These are phyloP conservation scores for Verticillium alfalfae DNA, from an alignment of 2,329 filamentous ascomycete species.

Conservation along the genomic window DNA sequence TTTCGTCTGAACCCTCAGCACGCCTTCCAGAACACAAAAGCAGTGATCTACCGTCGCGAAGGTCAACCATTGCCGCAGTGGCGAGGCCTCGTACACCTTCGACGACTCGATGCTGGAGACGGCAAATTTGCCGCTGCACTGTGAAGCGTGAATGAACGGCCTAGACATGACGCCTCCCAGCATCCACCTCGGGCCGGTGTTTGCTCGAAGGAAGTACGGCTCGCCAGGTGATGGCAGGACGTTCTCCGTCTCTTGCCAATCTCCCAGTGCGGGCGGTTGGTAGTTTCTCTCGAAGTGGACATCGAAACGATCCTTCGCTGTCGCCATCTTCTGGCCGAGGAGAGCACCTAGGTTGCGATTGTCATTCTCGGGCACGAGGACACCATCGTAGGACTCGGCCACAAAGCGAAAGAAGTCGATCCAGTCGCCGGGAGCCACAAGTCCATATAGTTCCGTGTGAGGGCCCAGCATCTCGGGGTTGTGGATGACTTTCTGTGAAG, in stretches of 20 bases:
- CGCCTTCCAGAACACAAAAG: conserved; percentile 41
- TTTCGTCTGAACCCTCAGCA: conserved; percentile 32
- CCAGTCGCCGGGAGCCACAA: conserved; percentile 54
- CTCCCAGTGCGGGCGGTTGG: conserved; percentile 32
- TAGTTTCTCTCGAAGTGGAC: conserved; percentile 47
- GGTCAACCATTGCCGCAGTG: conserved; percentile 28
- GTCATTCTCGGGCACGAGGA: conserved; percentile 45
- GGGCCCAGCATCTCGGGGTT: conserved; percentile 49
- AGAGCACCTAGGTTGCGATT: conserved; percentile 42
- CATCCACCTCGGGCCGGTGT: conserved; percentile 40
- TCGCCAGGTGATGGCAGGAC: conserved; percentile 27
- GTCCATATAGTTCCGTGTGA: conserved; percentile 47
- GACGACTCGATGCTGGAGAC: conserved; percentile 47
- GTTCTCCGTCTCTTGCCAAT: conserved; percentile 35
- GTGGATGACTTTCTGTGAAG: conserved; percentile 39
- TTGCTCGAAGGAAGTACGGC: conserved; percentile 46
- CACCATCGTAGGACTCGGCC: conserved; percentile 42
- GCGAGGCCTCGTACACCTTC: conserved; percentile 24
- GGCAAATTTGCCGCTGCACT: conserved; percentile 42
- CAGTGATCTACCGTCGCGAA: conserved; percentile 47
- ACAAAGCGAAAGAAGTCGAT: conserved; percentile 56
- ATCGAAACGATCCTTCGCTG: conserved; percentile 49
- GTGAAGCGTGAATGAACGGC: conserved; percentile 41
- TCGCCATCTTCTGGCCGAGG: conserved; percentile 49
- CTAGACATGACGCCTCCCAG: conserved; percentile 38